Percentiles rank a stretch among this genome's conserved stretches.
Evolutionary conservation across 2,329 filamentous ascomycete species (phyloP).

Genomic region (Leptosphaerulina australis): DNA sequence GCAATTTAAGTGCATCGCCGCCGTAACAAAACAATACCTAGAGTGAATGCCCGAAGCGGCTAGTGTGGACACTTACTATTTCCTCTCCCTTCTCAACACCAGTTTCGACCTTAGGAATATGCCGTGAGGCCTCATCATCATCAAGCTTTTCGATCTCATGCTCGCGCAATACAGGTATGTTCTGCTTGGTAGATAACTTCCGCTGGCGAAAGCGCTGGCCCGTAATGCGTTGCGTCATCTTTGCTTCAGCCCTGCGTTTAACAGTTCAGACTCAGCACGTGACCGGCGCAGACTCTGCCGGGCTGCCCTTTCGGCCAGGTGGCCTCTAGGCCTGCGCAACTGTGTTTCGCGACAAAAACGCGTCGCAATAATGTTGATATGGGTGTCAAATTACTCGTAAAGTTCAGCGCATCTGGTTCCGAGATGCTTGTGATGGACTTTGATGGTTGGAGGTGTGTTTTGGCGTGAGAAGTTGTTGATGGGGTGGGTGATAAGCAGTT

Average conservation of each 20-base stretch:
- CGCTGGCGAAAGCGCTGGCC: conserved; percentile 75
- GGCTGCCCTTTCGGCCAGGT: conserved; percentile 28
- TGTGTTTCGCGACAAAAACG: conserved; percentile 33
- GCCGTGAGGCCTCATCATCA: conserved; percentile 83
- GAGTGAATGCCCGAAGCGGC: conserved; percentile 35
- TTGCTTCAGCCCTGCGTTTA: conserved; percentile 23
- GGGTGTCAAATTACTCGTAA: conserved; percentile 39
- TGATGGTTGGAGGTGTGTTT: conserved; percentile 26
- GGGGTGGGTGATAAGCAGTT: conserved; percentile 16
- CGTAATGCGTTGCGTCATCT: conserved; percentile 47
- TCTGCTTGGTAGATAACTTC: conserved; percentile 91
- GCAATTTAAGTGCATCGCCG: background rate
- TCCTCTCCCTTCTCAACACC: conserved; percentile 97
- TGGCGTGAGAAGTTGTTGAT: conserved; percentile 22
- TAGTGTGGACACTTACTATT: conserved; percentile 73
- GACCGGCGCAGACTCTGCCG: conserved; percentile 34
- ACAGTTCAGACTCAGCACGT: conserved; percentile 29
- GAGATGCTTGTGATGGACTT: conserved; percentile 31
- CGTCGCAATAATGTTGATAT: conserved; percentile 39
- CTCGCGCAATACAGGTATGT: conserved; percentile 85
- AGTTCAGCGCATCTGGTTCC: conserved; percentile 26
- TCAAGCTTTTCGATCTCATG: conserved; percentile 84
- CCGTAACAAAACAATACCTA: conserved; percentile 12
- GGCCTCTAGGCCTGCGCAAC: conserved; percentile 30
- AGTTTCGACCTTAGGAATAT: conserved; percentile 84